A percentile compares a stretch with the other conserved stretches of the same genome.
phyloP scores from a whole-genome alignment of 2,329 filamentous ascomycete species.

The Lecanoromycetidae sp. region DNA sequence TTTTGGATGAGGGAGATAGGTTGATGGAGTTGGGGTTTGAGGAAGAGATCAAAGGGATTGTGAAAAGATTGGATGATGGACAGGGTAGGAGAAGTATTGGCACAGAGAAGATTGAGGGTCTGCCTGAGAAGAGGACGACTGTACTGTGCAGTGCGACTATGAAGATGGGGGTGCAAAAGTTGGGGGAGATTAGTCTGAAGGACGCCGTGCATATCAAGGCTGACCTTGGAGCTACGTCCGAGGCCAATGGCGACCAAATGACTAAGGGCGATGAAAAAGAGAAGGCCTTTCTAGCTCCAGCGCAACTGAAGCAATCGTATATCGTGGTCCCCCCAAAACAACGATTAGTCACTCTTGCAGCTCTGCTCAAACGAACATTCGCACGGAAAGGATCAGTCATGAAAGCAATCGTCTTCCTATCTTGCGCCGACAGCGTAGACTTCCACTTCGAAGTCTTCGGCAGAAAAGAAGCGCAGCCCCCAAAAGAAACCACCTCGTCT shows the following conservation, averaged over 20 bases:
- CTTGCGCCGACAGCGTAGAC: constrained; percentile 91
- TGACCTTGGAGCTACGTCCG: constrained; percentile 33
- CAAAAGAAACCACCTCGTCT: not conserved
- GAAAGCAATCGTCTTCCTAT: constrained; percentile 95
- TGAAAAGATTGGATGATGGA: constrained; percentile 61
- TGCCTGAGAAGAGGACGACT: constrained; percentile 66
- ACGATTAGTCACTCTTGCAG: constrained; percentile 74
- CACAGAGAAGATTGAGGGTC: constrained; percentile 33
- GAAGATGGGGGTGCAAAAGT: constrained; percentile 90
- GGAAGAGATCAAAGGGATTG: constrained; percentile 79
- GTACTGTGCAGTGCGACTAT: constrained; percentile 92
- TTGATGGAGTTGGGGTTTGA: constrained; percentile 98
- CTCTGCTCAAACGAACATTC: constrained; percentile 76
- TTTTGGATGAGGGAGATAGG: constrained; percentile 93
- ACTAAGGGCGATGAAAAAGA: no score
- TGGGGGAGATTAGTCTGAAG: constrained; percentile 90
- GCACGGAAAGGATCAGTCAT: constrained; percentile 79
- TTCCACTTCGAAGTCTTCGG: constrained; percentile 83
- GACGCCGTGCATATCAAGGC: constrained; percentile 80
- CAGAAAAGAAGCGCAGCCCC: constrained; percentile 15
- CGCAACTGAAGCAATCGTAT: constrained; percentile 89
- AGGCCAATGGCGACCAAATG: no score
- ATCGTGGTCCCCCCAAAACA: constrained; percentile 79
- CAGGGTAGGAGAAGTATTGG: constrained; percentile 24
- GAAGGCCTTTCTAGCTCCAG: constrained; percentile 63